Evolutionary conservation across 371 early-diverging fungal genomes (phyloP).

Genomic region (Syncephalastrum sp.): DNA sequence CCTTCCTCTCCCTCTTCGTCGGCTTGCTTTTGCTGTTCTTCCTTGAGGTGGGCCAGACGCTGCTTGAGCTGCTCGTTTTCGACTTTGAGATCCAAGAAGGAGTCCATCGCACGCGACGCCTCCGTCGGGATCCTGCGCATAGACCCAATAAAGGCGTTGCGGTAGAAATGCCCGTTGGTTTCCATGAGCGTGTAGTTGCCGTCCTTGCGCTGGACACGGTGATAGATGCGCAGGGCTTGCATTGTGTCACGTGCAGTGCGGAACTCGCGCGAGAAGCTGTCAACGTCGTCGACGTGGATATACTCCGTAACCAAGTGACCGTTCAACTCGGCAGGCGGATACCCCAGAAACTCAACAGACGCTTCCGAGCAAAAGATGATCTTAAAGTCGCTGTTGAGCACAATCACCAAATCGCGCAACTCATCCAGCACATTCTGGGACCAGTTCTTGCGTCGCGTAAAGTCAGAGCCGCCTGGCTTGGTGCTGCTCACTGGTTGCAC

Average conservation of each 20-base stretch:
- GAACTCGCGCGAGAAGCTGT: slow-evolving; percentile 17
- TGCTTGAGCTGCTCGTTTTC: slow-evolving; percentile 50
- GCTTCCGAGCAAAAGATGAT: slow-evolving; percentile 64
- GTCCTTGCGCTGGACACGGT: slow-evolving; percentile 52
- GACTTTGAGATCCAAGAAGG: slow-evolving; percentile 53
- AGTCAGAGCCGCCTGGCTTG: slow-evolving; percentile 23
- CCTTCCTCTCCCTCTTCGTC: slow-evolving; percentile 1
- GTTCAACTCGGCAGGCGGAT: slow-evolving; percentile 56
- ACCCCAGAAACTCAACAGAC: slow-evolving; percentile 50
- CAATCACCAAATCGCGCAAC: slow-evolving; percentile 61
- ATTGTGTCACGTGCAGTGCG: slow-evolving; percentile 42
- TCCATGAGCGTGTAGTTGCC: slow-evolving; percentile 49
- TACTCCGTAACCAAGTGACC: slow-evolving; percentile 53
- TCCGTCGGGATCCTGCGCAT: slow-evolving; percentile 50
- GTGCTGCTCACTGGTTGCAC: too few species aligned
- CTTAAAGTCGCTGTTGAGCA: slow-evolving; percentile 48
- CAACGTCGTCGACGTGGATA: slow-evolving; percentile 44
- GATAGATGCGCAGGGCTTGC: slow-evolving; percentile 39
- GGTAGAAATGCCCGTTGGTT: slow-evolving; percentile 43
- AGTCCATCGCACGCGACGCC: slow-evolving; percentile 49
- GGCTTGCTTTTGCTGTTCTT: slow-evolving; percentile 1
- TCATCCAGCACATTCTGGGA: slow-evolving; percentile 57
- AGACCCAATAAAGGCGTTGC: slow-evolving; percentile 47
- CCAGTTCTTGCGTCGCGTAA: slow-evolving; percentile 56
- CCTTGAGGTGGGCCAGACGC: slow-evolving; percentile 8